phyloP scores from a whole-genome alignment of 768 basidiomycete species.

The Suillus tomentosus region DNA sequence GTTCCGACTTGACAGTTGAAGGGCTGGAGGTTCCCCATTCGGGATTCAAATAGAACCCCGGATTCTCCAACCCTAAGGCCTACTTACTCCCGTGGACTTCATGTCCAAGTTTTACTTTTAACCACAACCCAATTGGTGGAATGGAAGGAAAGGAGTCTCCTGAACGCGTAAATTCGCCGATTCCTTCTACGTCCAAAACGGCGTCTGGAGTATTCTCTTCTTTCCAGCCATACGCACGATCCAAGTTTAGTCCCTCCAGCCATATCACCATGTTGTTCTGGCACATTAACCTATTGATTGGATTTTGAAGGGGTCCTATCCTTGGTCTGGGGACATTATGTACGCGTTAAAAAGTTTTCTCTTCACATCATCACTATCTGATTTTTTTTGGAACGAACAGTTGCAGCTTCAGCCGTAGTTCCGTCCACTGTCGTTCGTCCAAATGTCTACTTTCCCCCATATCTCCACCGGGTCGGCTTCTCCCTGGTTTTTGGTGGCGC shows the following conservation, averaged over 20 bases:
- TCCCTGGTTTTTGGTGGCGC: conserved; percentile 45
- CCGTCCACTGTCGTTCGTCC: conserved; percentile 35
- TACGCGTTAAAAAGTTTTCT: conserved; percentile 21
- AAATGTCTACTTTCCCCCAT: conserved; percentile 39
- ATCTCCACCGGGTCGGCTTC: conserved; percentile 46
- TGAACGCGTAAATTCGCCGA: not conserved
- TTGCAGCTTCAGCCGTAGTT: conserved; percentile 37
- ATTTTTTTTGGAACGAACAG: conserved; percentile 23
- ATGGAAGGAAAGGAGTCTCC: conserved; percentile 2
- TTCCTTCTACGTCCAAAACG: conserved; percentile 12
- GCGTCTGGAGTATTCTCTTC: conserved; percentile 28
- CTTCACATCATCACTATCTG: not conserved
- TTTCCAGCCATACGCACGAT: conserved; percentile 32
- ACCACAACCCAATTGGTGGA: conserved; percentile 1
- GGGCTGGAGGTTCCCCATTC: not conserved
- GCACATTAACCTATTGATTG: not conserved
- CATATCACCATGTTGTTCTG: conserved; percentile 19
- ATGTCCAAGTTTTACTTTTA: not conserved
- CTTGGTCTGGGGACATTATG: conserved; percentile 37
- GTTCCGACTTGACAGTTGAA: conserved; percentile 5
- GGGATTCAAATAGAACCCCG: conserved; percentile 1
- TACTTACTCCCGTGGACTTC: not conserved
- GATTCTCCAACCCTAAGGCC: not conserved
- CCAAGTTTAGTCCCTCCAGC: conserved; percentile 29
- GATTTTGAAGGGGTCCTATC: conserved; percentile 27